Conservation (phyloP, 306 rosid genomes). For the Phaseolus lunatus region DNA sequence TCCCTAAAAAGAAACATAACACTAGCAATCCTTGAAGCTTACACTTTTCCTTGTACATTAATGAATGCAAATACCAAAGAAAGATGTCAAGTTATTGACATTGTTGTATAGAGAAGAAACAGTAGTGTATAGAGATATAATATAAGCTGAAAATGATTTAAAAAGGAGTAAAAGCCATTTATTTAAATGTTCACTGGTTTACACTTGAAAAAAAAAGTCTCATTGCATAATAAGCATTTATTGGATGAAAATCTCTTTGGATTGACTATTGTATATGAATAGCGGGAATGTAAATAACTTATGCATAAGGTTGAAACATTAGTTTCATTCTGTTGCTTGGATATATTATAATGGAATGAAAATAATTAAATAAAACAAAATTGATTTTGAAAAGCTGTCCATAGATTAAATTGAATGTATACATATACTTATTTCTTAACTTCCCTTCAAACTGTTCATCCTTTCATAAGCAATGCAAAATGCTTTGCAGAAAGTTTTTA, state of each 20-base stretch:
- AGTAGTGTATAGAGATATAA: conserved; percentile 40
- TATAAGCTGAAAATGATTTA: no score
- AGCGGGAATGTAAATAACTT: background rate
- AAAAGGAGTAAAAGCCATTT: conserved; percentile 37
- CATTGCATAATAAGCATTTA: background rate
- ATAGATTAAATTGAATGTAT: no score
- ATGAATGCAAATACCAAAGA: conserved; percentile 40
- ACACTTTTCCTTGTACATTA: conserved; percentile 40
- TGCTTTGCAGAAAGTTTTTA: no score
- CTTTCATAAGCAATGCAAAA: no score
- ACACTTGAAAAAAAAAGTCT: background rate
- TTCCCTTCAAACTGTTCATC: no score
- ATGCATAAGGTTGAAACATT: no score
- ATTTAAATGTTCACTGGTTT: background rate
- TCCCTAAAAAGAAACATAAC: conserved; percentile 62
- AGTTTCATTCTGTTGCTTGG: no score
- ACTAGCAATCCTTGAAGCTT: conserved; percentile 45
- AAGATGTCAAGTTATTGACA: conserved; percentile 26
- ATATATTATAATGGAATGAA: no score
- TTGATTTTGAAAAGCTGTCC: no score
- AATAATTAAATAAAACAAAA: no score
- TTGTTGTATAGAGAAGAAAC: conserved; percentile 45
- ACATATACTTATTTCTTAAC: no score
- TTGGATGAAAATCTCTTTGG: background rate
- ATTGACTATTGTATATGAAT: background rate